phyloP scores from a whole-genome alignment of 2,329 filamentous ascomycete species.

The Fusarium tanahbumbuense region DNA sequence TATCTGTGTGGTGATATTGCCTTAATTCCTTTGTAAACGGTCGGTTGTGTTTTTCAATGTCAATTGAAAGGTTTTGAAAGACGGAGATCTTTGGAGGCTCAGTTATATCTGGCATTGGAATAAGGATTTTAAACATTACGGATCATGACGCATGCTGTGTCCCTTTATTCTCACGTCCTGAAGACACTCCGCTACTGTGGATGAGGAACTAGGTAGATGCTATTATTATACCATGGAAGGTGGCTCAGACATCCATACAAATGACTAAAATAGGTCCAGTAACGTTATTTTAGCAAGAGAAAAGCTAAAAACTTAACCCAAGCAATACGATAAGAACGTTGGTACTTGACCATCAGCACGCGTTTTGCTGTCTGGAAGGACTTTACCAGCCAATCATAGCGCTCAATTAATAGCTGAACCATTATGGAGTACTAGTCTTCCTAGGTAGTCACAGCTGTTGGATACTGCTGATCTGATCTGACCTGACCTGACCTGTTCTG shows the following conservation, averaged over 20 bases:
- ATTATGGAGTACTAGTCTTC: constrained; percentile 1
- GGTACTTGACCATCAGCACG: not conserved
- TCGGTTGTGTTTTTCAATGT: not conserved
- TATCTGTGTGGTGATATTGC: not conserved
- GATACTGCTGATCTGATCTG: not conserved
- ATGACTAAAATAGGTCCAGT: not conserved
- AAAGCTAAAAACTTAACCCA: not conserved
- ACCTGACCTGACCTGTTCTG: not conserved
- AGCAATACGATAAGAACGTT: not conserved
- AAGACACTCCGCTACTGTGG: not conserved
- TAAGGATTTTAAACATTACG: no score
- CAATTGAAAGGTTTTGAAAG: not conserved
- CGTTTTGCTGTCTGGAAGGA: not conserved
- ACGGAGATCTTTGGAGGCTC: not conserved
- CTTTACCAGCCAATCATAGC: constrained; percentile 6
- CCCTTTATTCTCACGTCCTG: not conserved
- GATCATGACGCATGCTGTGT: not conserved
- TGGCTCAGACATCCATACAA: not conserved
- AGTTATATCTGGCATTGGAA: not conserved
- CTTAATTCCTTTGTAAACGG: not conserved
- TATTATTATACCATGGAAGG: not conserved
- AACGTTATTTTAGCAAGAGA: not conserved
- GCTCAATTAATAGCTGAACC: not conserved
- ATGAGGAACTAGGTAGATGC: not conserved
- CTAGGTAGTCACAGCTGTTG: not conserved